phyloP scores from a whole-genome alignment of 2,329 filamentous ascomycete genomes.

The Colletotrichum sp. region DNA sequence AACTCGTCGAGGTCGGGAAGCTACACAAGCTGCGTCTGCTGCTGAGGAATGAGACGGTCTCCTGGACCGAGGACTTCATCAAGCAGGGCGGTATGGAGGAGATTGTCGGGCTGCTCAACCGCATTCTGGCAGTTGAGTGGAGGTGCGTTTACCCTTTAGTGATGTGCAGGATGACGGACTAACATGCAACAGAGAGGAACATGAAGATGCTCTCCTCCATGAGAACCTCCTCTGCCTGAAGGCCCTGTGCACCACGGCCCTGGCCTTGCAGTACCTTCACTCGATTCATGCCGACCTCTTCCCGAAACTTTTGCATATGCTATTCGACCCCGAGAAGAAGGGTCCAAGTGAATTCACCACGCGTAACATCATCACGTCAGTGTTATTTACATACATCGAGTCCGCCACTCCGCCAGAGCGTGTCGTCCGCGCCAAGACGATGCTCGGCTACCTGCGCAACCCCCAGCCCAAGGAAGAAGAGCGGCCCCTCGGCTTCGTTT shows the following conservation, averaged over 20 bases:
- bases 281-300: slow-evolving; percentile 83
- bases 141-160: slow-evolving; percentile 62
- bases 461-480: slow-evolving; percentile 77
- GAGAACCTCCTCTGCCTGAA: slow-evolving; percentile 94
- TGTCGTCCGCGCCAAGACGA: slow-evolving; percentile 71
- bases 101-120: slow-evolving; percentile 82
- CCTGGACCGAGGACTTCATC: slow-evolving; percentile 94
- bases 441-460: slow-evolving; percentile 82
- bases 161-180: slow-evolving; percentile 22
- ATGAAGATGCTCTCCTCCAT: slow-evolving; percentile 91
- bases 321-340: slow-evolving; percentile 98
- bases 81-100: slow-evolving; percentile 90
- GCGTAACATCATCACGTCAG: slow-evolving; percentile 84
- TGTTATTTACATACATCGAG: slow-evolving; percentile 88
- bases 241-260: slow-evolving; percentile 88
- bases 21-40: slow-evolving; percentile 90
- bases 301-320: slow-evolving; percentile 82
- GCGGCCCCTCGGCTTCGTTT: slow-evolving; percentile 82
- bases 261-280: slow-evolving; percentile 81
- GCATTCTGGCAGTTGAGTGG: slow-evolving; percentile 97
- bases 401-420: slow-evolving; percentile 66
- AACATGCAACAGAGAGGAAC: slow-evolving; percentile 74
- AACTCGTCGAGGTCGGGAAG: slow-evolving; percentile 90
- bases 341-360: slow-evolving; percentile 97
- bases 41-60: slow-evolving; percentile 91